Evolutionary conservation across 129 eudicot species (phyloP).

Genomic region (Helichrysum umbraculigerum): DNA sequence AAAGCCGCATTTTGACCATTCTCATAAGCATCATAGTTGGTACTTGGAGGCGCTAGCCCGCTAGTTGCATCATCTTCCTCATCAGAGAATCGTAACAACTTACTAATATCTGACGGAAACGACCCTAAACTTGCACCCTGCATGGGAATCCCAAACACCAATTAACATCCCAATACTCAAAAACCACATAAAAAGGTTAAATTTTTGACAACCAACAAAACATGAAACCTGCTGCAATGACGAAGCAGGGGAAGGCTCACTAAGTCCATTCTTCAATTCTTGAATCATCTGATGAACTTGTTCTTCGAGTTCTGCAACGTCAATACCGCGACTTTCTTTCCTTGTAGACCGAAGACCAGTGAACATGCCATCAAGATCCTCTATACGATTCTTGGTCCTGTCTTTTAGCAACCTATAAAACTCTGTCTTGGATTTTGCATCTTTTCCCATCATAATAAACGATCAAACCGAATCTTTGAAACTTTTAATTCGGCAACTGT

Average conservation of each 20-base stretch:
- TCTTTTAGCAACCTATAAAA: conserved; percentile 43
- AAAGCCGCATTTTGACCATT: conserved; percentile 20
- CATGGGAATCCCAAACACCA: neutral
- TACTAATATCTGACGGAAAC: neutral
- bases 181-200: no score
- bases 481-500: no score
- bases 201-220: neutral
- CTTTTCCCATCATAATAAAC: neutral
- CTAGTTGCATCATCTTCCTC: conserved; percentile 89
- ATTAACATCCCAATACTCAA: no score
- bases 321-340: conserved; percentile 73
- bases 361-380: conserved; percentile 69
- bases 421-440: neutral
- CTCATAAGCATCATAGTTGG: conserved; percentile 52
- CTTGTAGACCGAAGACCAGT: conserved; percentile 61
- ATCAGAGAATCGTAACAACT: conserved; percentile 36
- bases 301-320: conserved; percentile 67
- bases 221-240: conserved; percentile 49
- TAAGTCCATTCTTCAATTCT: conserved; percentile 82
- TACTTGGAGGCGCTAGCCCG: conserved; percentile 57
- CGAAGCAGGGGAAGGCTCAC: conserved; percentile 75
- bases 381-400: conserved; percentile 68
- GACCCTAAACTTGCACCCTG: neutral
- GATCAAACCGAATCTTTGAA: no score
- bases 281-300: conserved; percentile 85